Evolutionary conservation across 2,329 filamentous ascomycete genomes (phyloP), one percentile per base, ranked within the genome.

Genomic region (Sarocladium strictum): DNA sequence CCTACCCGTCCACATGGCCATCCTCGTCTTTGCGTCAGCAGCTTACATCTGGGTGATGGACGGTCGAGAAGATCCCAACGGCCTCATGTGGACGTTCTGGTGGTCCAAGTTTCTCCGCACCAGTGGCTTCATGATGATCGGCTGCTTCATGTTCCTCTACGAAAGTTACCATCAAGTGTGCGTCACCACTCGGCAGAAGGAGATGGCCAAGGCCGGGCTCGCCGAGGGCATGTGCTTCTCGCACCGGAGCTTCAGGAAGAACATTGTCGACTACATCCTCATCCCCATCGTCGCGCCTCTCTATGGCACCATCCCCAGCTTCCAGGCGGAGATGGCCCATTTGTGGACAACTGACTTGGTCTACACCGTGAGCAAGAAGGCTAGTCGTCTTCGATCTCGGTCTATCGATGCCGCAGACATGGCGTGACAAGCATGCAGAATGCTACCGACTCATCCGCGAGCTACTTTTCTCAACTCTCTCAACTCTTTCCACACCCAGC

Each of bases 341-440:
- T 82, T 89, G 63, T 89, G 84, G 79, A 87, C 83, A 0, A 72
- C 85, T 32, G 76, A 86, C 55, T 66, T 90, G 60, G 83, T 86
- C 11, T 90, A 90, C 68, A 80, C 83, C 0, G 86, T 90, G 62
- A 88, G 84, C 72, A 83, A 84, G 68, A 90, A 89, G 65, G 79
- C 83, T 62, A 80, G 76, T 2, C 70, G 80, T 55, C 74, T 79
- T 65, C 69, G 76, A 59, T 69, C 72, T 29, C 76, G 75, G 56
- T 73, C 74, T 2, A 58, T 74, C 52, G 70, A 56, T 24, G 56
- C 49, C 26, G 71, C 69, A 24, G 67, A 74, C 40, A 72, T 79
- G 69, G 76, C 73, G 60, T 78, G 17, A 43, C 17, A 23, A n/a
- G n/a, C n/a, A n/a, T n/a, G n/a, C n/a, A n/a, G n/a, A n/a, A n/a